Base-by-base conservation (phyloP, 768 basidiomycete genomes). In the Russula sp. region DNA sequence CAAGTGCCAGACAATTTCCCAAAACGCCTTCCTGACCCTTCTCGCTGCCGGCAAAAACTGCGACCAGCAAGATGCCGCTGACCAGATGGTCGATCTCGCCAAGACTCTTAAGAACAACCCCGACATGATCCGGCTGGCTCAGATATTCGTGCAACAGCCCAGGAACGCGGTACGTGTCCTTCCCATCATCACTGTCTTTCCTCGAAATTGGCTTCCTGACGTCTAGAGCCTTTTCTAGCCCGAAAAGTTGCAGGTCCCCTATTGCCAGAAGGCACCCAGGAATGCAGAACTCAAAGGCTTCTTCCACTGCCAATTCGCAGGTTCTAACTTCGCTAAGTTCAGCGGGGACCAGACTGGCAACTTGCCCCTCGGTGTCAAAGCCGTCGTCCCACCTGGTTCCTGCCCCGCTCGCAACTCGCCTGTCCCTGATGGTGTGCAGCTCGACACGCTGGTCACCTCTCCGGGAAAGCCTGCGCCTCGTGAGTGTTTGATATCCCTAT, bases 91-190 rank as follows among this genome's bases (percentile, higher is more conserved):
- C 51, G 74, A 78, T 68, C 77, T 85, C 20, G 78, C 71, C 42
- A 76, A 79, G 68, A 71, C 71, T 11, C 77, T 83, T 48, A 77
- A 77, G 59, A 70, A 80, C 68, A 58, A 77, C 1, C 58, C 76
- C 2, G 69, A 77, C 40, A 81, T 82, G 80, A 82, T 84, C 70
- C 71, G 64, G 40, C 71, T 81, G 37, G 73, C 83, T 2, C 82
- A 83, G 69, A 75, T 84, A 48, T 84, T 82, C 63, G 77, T 70
- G 16, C 82, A 84, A 71, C 83, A 84, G 71, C 80, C 83, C 0
- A 77, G 82, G 42, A 83, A 84, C 68, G 75, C 82, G 40, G 79
- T 80, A 66, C 64, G 77, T n/a, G n/a, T 71, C 40, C 37, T 18
- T 16, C 20, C 32, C 31, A 45, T 27, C 55, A 13, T 22, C 27